Conservation (phyloP, 345 rosid genomes). For the Moringa oleifera region DNA sequence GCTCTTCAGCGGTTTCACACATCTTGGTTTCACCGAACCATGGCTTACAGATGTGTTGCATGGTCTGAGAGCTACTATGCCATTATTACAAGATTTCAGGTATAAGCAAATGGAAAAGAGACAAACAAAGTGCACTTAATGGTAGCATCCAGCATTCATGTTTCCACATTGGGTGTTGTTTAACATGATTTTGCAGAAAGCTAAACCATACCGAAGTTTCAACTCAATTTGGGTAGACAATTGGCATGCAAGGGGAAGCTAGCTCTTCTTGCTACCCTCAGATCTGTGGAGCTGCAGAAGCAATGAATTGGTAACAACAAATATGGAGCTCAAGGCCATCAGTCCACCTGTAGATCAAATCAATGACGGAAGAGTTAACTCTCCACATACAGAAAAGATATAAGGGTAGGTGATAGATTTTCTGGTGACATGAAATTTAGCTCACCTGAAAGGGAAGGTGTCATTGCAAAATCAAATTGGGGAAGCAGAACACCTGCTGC, state of each 20-base stretch:
- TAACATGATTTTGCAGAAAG: neutral
- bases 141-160: too few species aligned
- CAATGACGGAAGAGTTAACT: neutral
- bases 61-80: too few species aligned
- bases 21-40: too few species aligned
- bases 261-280: conserved; percentile 20
- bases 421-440: neutral
- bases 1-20: too few species aligned
- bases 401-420: neutral
- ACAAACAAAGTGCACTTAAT: too few species aligned
- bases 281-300: conserved; percentile 61
- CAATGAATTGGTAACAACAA: conserved; percentile 82
- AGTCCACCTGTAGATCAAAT: conserved; percentile 54
- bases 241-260: neutral
- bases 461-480: conserved; percentile 77
- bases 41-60: too few species aligned
- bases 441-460: conserved; percentile 87
- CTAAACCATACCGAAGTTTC: neutral
- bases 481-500: conserved; percentile 92
- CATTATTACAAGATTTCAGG: too few species aligned
- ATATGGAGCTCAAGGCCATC: conserved; percentile 90
- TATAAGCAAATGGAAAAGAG: too few species aligned
- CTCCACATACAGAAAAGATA: neutral
- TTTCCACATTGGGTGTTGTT: too few species aligned
- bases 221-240: neutral